Conservation (phyloP, 2,329 filamentous ascomycete species). For the Chaetomium globosum region DNA sequence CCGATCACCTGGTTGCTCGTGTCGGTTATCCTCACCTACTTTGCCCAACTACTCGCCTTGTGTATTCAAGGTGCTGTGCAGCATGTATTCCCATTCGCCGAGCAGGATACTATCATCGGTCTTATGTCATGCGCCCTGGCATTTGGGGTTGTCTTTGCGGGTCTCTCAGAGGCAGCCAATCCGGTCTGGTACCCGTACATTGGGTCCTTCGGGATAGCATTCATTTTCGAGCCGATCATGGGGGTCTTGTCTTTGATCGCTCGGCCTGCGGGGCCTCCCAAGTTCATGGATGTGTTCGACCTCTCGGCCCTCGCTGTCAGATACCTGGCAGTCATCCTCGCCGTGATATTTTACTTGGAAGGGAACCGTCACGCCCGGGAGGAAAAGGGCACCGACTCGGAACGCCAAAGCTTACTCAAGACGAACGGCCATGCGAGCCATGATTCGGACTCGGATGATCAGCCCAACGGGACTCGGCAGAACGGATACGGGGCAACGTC, state of each 20-base stretch:
- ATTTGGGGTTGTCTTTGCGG: slow-evolving; percentile 63
- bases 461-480: slow-evolving; percentile 12
- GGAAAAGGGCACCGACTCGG: slow-evolving; percentile 51
- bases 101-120: slow-evolving; percentile 58
- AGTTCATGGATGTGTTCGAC: slow-evolving; percentile 38
- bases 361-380: slow-evolving; percentile 30
- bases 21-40: slow-evolving; percentile 50
- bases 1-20: slow-evolving; percentile 50
- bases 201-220: slow-evolving; percentile 62
- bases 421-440: slow-evolving; percentile 42
- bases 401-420: slow-evolving; percentile 60
- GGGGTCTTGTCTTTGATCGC: slow-evolving; percentile 38
- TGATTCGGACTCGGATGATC: slow-evolving; percentile 35
- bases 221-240: slow-evolving; percentile 57
- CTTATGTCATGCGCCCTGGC: slow-evolving; percentile 63
- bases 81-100: slow-evolving; percentile 46
- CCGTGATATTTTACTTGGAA: slow-evolving; percentile 42
- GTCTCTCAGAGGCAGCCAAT: slow-evolving; percentile 53
- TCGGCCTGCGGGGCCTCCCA: slow-evolving; percentile 15
- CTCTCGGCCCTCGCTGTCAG: slow-evolving; percentile 41
- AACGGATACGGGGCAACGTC: slow-evolving; percentile 48
- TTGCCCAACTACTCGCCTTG: slow-evolving; percentile 51
- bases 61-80: slow-evolving; percentile 43
- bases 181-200: slow-evolving; percentile 65
- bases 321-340: slow-evolving; percentile 42